Evolutionary conservation across 208 protist species (phyloP), one percentile per base, ranked within the genome.

Genomic region (Acanthamoeba lenticulata): DNA sequence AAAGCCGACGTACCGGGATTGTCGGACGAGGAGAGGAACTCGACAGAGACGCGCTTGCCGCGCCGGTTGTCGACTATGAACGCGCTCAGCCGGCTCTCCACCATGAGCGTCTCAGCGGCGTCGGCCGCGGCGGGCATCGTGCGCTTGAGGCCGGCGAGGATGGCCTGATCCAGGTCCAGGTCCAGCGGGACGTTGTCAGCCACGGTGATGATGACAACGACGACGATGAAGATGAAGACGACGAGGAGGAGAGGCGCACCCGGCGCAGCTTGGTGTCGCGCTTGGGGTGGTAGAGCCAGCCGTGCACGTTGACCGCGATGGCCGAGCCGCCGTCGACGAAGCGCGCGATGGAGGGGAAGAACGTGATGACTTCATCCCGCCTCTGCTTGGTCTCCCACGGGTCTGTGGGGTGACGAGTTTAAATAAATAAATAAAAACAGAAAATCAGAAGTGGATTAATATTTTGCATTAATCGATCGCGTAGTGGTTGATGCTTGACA

Each of bases 231-330:
- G 47, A 19, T 55, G 47, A 19, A 24, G 47, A 55, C 21, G 34
- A 52, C 15, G 38, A 52, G 21, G 72, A 21, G 9, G 67, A 79
- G 29, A 7, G 36, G 38, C 40, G 38, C 49, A 83, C 72, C 9
- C 81, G 81, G 24, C 81, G 81, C 11, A 90, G 52, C 21, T 57
- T 57, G 81, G 44, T 65, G 81, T 90, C 81, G 32, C 49, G 44
- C 47, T 90, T 90, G 44, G 81, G 81, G 38, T 90, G 81, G 81
- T 67, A 90, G 47, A 90, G 81, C 81, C 81, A 65, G 27, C 81
- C 81, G 81, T 90, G 81, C n/a, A 90, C 81, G n/a, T 11, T 40
- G 81, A 90, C 81, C 5, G 52, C 49, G 49, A 90, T 38, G 34
- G 81, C 24, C 5, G 44, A 60, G 29, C 49, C 49, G 45, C 81